A percentile compares a stretch with the other conserved stretches of the same genome.
These are phyloP conservation scores for Amanita jacksonii DNA, from an alignment of 768 basidiomycete genomes.

Conservation along the genomic window DNA sequence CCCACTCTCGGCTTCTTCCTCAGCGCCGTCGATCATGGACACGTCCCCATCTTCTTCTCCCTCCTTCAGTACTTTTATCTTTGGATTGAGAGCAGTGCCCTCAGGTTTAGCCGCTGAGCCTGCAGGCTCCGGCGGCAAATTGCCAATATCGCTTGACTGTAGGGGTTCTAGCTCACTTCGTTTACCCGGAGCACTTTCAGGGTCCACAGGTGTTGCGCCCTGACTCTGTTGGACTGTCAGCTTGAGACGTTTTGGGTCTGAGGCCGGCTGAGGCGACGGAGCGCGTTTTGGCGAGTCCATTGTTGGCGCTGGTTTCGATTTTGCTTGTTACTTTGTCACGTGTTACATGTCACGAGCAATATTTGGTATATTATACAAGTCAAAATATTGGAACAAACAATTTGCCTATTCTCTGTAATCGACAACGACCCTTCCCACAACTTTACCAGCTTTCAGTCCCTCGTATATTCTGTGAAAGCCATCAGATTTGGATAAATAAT, in stretches of 20 bases:
- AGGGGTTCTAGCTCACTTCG: slow-evolving; percentile 84
- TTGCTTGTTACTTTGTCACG: background rate
- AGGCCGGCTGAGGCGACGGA: slow-evolving; percentile 43
- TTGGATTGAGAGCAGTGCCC: slow-evolving; percentile 16
- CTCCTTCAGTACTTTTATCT: slow-evolving; percentile 33
- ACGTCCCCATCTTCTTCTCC: slow-evolving; percentile 65
- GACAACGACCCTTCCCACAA: slow-evolving; percentile 45
- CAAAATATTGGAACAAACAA: background rate
- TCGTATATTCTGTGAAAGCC: slow-evolving; percentile 21
- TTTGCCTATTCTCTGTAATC: slow-evolving; percentile 9
- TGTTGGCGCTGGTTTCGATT: background rate
- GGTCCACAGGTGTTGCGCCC: slow-evolving; percentile 69
- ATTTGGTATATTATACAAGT: background rate
- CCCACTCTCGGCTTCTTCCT: slow-evolving; percentile 68
- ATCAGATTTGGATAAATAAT: background rate
- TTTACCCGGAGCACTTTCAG: slow-evolving; percentile 73
- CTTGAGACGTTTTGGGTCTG: slow-evolving; percentile 50
- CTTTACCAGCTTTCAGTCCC: slow-evolving; percentile 28
- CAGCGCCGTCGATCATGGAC: slow-evolving; percentile 72
- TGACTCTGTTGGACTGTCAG: slow-evolving; percentile 47
- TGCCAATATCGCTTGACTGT: slow-evolving; percentile 68
- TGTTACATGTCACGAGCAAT: background rate
- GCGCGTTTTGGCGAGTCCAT: slow-evolving; percentile 65
- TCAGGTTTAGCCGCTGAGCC: slow-evolving; percentile 34
- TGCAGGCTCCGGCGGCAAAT: slow-evolving; percentile 43